phyloP scores from a whole-genome alignment of 805 yeast species.

The Saccharomycopsis oosterbeekiorum region DNA sequence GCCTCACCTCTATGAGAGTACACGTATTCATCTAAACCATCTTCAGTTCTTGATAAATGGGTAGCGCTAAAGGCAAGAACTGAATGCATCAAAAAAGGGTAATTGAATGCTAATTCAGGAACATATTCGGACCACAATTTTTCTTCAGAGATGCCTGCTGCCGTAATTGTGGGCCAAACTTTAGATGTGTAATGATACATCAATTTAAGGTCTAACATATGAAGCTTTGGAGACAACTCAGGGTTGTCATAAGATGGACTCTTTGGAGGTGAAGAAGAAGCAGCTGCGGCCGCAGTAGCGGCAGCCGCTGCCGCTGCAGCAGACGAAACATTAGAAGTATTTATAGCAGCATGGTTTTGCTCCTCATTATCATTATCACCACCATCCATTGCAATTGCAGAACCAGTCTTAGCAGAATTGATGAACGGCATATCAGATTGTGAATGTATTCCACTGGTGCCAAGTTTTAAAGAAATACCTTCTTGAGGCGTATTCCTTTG shows the following conservation, averaged over 20 bases:
- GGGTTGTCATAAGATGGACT: background rate
- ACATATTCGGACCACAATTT: slow-evolving; percentile 83
- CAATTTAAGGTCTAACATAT: slow-evolving; percentile 67
- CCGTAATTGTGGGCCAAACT: slow-evolving; percentile 81
- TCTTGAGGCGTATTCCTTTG: background rate
- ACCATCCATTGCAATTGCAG: background rate
- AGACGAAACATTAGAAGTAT: background rate
- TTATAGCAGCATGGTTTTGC: background rate
- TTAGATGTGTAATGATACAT: slow-evolving; percentile 82
- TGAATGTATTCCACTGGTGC: background rate
- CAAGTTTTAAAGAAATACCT: background rate
- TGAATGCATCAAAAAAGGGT: slow-evolving; percentile 88
- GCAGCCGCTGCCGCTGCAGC: background rate
- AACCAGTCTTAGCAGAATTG: background rate
- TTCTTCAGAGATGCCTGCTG: slow-evolving; percentile 80
- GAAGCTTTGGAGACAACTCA: slow-evolving; percentile 28
- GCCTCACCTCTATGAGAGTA: slow-evolving; percentile 87
- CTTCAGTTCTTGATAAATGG: slow-evolving; percentile 68
- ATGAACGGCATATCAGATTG: background rate
- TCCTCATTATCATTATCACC: background rate
- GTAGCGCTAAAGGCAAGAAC: slow-evolving; percentile 87
- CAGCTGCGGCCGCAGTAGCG: background rate
- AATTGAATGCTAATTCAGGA: slow-evolving; percentile 78
- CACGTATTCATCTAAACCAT: slow-evolving; percentile 70
- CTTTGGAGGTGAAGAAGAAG: slow-evolving; percentile 1